These are phyloP conservation scores for Erodium moschatum DNA, from an alignment of 441 rosid species.

Conservation along the genomic window DNA sequence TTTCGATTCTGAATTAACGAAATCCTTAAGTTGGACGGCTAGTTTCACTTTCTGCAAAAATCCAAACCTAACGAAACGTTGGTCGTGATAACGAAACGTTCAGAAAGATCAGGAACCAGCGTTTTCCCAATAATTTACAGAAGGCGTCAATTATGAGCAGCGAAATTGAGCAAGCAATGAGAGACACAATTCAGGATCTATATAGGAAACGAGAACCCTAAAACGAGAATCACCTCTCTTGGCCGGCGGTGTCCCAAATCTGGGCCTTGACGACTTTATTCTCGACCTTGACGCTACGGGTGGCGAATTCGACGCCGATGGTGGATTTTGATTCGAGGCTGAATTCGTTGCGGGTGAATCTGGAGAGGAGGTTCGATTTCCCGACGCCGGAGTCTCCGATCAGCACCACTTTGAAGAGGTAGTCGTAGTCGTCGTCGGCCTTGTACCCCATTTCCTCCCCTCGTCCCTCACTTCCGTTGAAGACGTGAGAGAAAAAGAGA, in stretches of 20 bases:
- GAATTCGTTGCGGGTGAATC: constrained; percentile 22
- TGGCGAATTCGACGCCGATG: constrained; percentile 23
- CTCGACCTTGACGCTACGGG: constrained; percentile 17
- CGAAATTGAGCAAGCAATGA: too few species aligned
- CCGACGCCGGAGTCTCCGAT: constrained; percentile 75
- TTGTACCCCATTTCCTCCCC: constrained; percentile 43
- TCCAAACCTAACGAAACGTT: too few species aligned
- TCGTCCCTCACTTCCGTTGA: too few species aligned
- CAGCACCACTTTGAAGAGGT: constrained; percentile 55
- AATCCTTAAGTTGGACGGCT: too few species aligned
- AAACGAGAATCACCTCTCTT: constrained; percentile 18
- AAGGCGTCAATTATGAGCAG: too few species aligned
- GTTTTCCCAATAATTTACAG: too few species aligned
- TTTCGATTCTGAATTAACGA: too few species aligned
- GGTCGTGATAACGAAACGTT: too few species aligned
- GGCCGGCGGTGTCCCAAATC: constrained; percentile 26
- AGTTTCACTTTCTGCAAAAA: too few species aligned
- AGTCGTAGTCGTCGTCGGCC: constrained; percentile 74
- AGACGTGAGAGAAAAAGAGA: background rate
- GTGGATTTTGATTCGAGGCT: constrained; percentile 21
- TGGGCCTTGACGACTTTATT: constrained; percentile 23
- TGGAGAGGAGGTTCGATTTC: constrained; percentile 19
- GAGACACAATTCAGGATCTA: background rate
- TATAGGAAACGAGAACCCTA: background rate
- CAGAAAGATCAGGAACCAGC: too few species aligned